Base-by-base conservation (phyloP, 2,329 filamentous ascomycete species). In the Kalmusia sp. region DNA sequence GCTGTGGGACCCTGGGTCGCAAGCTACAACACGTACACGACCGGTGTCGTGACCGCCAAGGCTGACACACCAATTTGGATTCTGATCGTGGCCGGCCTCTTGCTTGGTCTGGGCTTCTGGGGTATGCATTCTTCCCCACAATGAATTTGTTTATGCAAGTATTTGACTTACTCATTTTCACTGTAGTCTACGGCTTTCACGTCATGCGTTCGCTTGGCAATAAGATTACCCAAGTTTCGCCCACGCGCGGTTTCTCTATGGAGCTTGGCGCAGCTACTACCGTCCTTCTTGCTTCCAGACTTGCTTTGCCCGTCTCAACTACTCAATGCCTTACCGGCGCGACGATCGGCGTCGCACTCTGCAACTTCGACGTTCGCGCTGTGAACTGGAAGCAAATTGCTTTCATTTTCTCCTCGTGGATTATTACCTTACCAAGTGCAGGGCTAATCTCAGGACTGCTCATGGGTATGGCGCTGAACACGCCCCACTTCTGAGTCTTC, bases 21-120 rank as follows among this genome's bases (percentile, higher is more conserved):
- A 33, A 61, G 54, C 46, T 68, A 68, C 56, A 51, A 54, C 25
- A 63, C 65, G 3, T 68, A 62, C 54, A 27, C 24, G 65, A 85
- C 90, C 87, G 87, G 88, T 48, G 80, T 86, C 3, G 79, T 83
- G 7, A 78, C 78, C 1, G 71, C 85, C 58, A 89, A 89, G 75
- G 82, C 85, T 2, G 73, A 82, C 0, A 89, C 92, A 0, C 87
- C 87, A 2, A 69, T 88, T 33, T 93, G 90, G 90, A 82, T 92
- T 48, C 89, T 86, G 34, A 86, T 92, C 22, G 76, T 89, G 8
- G 80, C 85, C 17, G 57, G 53, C 30, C 69, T 79, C 1, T 82
- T 79, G 41, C 87, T 90, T 68, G 89, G 82, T 34, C 19, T 65
- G n/a, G 88, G 88, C 55, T 80, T 91, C 52, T 58, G 56, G 56